These are phyloP conservation scores for Russula ochroleuca DNA, from an alignment of 768 basidiomycete species.

Conservation along the genomic window DNA sequence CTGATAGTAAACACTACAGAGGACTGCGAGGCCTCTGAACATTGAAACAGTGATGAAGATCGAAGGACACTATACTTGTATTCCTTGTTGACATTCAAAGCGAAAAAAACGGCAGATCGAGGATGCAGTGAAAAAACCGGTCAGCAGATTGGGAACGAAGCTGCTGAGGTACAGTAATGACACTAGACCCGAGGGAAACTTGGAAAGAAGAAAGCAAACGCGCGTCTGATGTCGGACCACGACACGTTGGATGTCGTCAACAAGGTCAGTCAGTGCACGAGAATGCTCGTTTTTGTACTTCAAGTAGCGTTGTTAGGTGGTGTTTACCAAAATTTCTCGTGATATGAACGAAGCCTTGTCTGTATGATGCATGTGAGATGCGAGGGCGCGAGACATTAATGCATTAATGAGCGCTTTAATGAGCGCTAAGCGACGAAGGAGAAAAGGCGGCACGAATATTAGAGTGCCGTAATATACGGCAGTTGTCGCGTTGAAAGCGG, in stretches of 20 bases:
- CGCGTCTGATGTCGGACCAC: too few relatives aligned
- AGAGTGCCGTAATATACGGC: not conserved
- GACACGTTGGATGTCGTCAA: too few relatives aligned
- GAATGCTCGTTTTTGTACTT: too few relatives aligned
- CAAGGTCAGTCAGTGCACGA: too few relatives aligned
- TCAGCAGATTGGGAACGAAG: constrained; percentile 38
- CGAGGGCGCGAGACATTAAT: too few relatives aligned
- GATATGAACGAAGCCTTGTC: not conserved
- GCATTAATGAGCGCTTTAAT: not conserved
- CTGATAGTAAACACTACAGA: too few relatives aligned
- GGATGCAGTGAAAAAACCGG: constrained; percentile 98
- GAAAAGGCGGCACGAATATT: not conserved
- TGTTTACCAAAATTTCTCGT: not conserved
- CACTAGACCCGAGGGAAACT: too few relatives aligned
- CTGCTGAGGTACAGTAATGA: too few relatives aligned
- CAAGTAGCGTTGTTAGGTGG: not conserved
- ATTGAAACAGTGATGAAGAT: constrained; percentile 99
- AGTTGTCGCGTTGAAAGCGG: not conserved
- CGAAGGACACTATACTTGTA: constrained; percentile 78
- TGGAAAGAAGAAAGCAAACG: too few relatives aligned
- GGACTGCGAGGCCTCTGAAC: constrained; percentile 63
- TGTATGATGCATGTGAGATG: not conserved
- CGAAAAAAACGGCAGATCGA: constrained; percentile 99
- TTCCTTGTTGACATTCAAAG: constrained; percentile 90
- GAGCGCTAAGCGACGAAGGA: not conserved